Conservation (phyloP, 768 basidiomycete species). For the Pisolithus orientalis region DNA sequence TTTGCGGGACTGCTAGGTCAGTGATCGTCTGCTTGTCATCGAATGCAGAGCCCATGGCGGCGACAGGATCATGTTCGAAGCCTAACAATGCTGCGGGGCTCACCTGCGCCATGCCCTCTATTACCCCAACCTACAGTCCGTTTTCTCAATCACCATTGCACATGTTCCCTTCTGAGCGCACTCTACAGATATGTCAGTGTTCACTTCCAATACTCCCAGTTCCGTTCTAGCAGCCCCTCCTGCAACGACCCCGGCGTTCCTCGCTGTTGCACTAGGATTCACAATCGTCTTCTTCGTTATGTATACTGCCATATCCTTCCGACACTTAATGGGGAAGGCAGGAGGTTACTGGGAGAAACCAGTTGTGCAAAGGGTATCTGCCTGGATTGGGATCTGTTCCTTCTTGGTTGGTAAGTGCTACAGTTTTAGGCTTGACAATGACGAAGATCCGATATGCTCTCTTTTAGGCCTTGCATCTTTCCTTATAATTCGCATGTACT, state of each 20-base stretch:
- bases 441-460: not conserved
- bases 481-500: constrained; percentile 73
- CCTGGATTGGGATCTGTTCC: constrained; percentile 74
- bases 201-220: constrained; percentile 51
- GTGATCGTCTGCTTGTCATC: constrained; percentile 9
- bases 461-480: constrained; percentile 57
- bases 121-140: constrained; percentile 61
- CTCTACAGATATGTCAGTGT: constrained; percentile 52
- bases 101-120: constrained; percentile 49
- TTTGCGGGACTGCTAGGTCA: constrained; percentile 65
- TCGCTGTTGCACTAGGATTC: constrained; percentile 54
- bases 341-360: constrained; percentile 49
- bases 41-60: constrained; percentile 1
- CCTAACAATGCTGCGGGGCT: constrained; percentile 40
- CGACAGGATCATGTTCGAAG: constrained; percentile 62
- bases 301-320: constrained; percentile 61
- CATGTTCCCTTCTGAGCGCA: not conserved
- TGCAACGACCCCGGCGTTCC: constrained; percentile 53
- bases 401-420: constrained; percentile 58
- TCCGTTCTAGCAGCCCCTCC: constrained; percentile 55
- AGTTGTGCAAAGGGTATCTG: constrained; percentile 48
- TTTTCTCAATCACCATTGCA: constrained; percentile 3
- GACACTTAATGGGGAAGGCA: constrained; percentile 54
- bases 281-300: constrained; percentile 57
- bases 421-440: not conserved